Evolutionary conservation across 2,329 filamentous ascomycete species (phyloP), one percentile per base, ranked within the genome.

Genomic region (Hypomyces perniciosus): DNA sequence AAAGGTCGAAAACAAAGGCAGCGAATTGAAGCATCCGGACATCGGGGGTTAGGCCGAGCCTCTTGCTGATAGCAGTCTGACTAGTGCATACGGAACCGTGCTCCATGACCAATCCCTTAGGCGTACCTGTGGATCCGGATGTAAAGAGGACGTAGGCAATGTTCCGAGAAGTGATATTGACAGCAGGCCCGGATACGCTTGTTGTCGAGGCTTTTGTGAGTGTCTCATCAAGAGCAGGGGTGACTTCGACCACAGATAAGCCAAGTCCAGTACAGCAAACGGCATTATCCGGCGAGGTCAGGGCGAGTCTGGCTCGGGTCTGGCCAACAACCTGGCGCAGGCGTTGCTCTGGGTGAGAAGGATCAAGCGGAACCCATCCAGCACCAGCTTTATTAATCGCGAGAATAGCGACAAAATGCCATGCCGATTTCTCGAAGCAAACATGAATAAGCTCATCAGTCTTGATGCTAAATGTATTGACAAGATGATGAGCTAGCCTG

Each of bases 341-440:
- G 8, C 54, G 50, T 30, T 55, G 46, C 26, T 42, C 41, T 6
- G 54, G 54, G 38, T 56, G 50, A 13, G 50, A 48, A 6, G 53
- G 54, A 7, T 55, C 56, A 8, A 60, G 56, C 7, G 52, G 55
- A 20, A 57, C 58, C 28, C 53, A 58, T 5, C 43, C 53, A 7
- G 46, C 58, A 12, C 54, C 58, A 20, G 57, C 53, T 26, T 56
- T 53, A 20, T 58, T 46, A 8, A 60, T 51, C 4, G 56, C 58
- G 0, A 60, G 40, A 35, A 56, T 55, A 2, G 56, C 30, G 20
- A 60, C 53, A 1, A 59, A 26, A 5, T 52, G 34, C 57, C 57
- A 60, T 1, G 49, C 44, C 0, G 60, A 63, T 31, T 67, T 67
- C 9, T 65, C 61, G 12, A 65, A 64, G 39, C 60, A 65, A 0